Base-by-base conservation (phyloP, 129 eudicot species). In the Lactuca saligna region DNA sequence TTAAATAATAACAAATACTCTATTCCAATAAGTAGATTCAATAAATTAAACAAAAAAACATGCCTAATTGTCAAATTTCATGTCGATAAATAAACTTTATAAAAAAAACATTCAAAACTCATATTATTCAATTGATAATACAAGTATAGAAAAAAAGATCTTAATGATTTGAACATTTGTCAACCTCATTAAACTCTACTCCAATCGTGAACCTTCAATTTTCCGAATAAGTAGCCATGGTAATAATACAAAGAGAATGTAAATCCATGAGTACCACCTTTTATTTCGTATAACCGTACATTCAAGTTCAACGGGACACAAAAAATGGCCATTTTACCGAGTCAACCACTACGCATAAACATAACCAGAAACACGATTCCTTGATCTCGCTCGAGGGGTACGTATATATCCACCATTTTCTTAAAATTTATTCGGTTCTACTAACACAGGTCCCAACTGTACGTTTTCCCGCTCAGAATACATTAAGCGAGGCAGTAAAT, bases 281-380 rank as follows among this genome's bases (percentile, higher is more conserved):
- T 31, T 61, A 54, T 76, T 54, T 61, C 75, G 81, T 62, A 31
- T 7, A 54, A 54, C 71, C 81, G 42, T 8, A 7, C 50, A 76
- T 69, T 61, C 12, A 53, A 53, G 57, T 53, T 15, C 57, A 53
- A 53, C 4, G 65, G 29, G 17, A 38, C 65, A 70, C 65, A 41
- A 71, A 76, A 76, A 62, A 32, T 61, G 50, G 63, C 60, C 65
- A 38, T 61, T 76, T 67, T 66, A 76, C 64, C 74, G 48, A 76
- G 75, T 76, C 75, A 61, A 75, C 73, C 51, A 63, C 29, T 12
- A 31, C 49, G 12, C 50, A 17, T 15, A 17, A 7, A 53, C 33
- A 17, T 60, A 42, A 15, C 68, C 4, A 42, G 41, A 72, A n/a
- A 34, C 58, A 29, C 17, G 60, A 49, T 60, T 13, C 62, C 46